Evolutionary conservation across 495 filamentous ascomycete species (phyloP).

Genomic region (Penicillium manginii): DNA sequence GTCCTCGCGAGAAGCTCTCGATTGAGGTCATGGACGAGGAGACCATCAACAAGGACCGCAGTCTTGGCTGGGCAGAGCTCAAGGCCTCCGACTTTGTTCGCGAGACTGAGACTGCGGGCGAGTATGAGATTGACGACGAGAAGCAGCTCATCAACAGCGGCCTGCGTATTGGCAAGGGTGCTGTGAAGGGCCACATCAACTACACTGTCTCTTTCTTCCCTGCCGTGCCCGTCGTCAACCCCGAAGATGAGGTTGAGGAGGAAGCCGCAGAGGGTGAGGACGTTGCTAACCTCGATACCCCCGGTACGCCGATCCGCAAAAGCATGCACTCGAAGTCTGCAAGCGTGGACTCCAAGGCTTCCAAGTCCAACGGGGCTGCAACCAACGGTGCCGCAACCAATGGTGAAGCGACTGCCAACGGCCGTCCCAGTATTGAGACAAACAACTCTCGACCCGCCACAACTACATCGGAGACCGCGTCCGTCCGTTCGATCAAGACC

Average conservation of each 20-base stretch:
- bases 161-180: constrained; percentile 67
- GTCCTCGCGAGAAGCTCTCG: constrained; percentile 76
- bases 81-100: constrained; percentile 76
- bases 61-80: constrained; percentile 78
- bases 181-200: constrained; percentile 76
- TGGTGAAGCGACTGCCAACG: constrained; percentile 34
- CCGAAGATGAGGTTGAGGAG: constrained; percentile 82
- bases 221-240: constrained; percentile 82
- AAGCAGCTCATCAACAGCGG: constrained; percentile 64
- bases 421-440: constrained; percentile 44
- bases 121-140: constrained; percentile 78
- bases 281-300: constrained; percentile 31
- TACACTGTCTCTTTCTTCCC: constrained; percentile 93
- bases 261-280: constrained; percentile 52
- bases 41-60: constrained; percentile 82
- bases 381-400: constrained; percentile 32
- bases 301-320: constrained; percentile 34
- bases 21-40: constrained; percentile 98
- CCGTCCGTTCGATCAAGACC: constrained; percentile 49
- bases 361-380: constrained; percentile 28
- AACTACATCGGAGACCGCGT: constrained; percentile 41
- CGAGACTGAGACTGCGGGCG: constrained; percentile 71
- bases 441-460: constrained; percentile 31
- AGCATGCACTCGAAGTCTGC: constrained; percentile 40
- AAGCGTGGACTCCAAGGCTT: not conserved